Base-by-base conservation (phyloP, 352 stramenopile genomes). In the Thraustochytrium striatum region DNA sequence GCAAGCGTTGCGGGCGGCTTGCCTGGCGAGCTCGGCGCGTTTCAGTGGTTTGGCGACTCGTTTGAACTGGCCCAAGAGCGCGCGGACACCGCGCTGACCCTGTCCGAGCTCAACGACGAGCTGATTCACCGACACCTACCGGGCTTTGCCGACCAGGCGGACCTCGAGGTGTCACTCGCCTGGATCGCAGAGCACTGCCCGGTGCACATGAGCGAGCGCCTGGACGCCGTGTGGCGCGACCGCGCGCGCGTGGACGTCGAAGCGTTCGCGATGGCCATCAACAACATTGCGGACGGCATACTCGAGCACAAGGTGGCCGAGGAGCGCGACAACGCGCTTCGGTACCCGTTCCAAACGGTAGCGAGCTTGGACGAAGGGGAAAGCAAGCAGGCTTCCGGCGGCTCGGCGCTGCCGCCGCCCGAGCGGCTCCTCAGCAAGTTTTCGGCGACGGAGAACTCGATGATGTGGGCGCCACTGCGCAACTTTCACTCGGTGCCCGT, bases 91-190 rank as follows among this genome's bases (percentile, higher is more conserved):
- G 35, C 43, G 19, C 44, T 75, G 7, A 21, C 13, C 41, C 30
- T 75, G 2, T 8, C 65, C 3, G n/a, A 75, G 16, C 52, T 75
- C 16, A 62, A 61, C 65, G 65, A 75, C 30, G 44, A 75, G 8
- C 50, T 75, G 7, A 43, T 13, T 13, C 44, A 35, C 52, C 30
- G 19, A n/a, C 44, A 61, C 30, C 11, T 50, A 5, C 65, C 65
- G 50, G 5, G 7, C 47, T 75, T 62, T 25, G 0, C 32, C 9
- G 16, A 38, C 21, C 21, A 30, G 3, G 8, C 16, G 25, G 65
- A 75, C 7, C 52, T 58, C 1, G 65, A 75, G 36, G 3, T 7
- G 1, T 19, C 44, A 21, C 35, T 75, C 30, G 16, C 21, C 21
- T 75, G 65, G 65, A 1, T 75, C 11, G 28, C 30, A 16, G 35